Evolutionary conservation across 2,329 filamentous ascomycete genomes (phyloP), one percentile per base, ranked within the genome.

Genomic region (Colletotrichum siamense): DNA sequence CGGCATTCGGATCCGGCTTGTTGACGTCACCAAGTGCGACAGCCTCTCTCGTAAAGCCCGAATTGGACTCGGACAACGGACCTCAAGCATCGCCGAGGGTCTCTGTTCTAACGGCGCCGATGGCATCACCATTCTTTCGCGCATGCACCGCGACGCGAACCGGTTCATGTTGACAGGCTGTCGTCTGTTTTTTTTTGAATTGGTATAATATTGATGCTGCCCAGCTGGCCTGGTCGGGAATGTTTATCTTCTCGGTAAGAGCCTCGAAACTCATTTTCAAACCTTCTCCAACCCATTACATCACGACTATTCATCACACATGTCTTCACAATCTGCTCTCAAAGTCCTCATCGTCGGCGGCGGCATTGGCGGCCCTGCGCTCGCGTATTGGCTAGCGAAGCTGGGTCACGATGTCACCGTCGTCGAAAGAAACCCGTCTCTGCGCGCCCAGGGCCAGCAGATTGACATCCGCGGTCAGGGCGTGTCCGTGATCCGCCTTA

Each of bases 321-420:
- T 83, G 81, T 73, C 81, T 39, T 81, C 82, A 12, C 78, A 88
- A 71, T 71, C 81, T 30, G 80, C 82, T 16, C 78, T 88, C 71
- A 88, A 83, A 79, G 80, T 91, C 59, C 87, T 91, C 76, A 88
- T 91, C 76, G 82, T 84, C 66, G 88, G 88, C 73, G 86, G 83
- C 6, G 87, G 88, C 73, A 83, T 89, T 36, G 85, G 85, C 26
- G 88, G 88, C 6, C 86, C 87, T 0, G 82, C 85, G 0, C 81
- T 88, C 3, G 87, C 86, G 9, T 84, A 83, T 67, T 85, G 85
- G 80, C 83, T 89, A 8, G 87, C 80, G 10, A 81, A 82, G 6
- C 81, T 85, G 5, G 80, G 82, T 30, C 81, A 84, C 77, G 78
- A 80, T 18, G 84, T 88, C 72, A 89, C 87, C 5, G 76, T 89